Evolutionary conservation across 768 basidiomycete genomes (phyloP).

Genomic region (Suillus discolor): DNA sequence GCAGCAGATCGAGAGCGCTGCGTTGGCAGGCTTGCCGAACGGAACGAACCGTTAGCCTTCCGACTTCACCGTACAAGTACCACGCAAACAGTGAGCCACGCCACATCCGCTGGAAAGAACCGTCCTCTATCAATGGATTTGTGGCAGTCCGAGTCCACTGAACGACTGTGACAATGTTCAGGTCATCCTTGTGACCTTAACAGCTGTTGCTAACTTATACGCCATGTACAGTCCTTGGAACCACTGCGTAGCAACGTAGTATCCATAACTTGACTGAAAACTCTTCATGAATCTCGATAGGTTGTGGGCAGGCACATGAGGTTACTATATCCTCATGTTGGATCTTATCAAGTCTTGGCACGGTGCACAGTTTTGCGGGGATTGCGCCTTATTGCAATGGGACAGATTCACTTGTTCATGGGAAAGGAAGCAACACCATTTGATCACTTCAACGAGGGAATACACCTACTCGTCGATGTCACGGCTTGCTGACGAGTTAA

Average conservation of each 20-base stretch:
- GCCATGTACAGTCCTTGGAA: background rate
- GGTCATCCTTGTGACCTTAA: background rate
- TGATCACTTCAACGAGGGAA: background rate
- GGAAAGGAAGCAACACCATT: background rate
- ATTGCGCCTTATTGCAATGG: background rate
- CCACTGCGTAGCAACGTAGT: background rate
- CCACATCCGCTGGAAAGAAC: background rate
- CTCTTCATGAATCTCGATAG: background rate
- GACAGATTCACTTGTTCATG: constrained; percentile 2
- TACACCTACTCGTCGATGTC: background rate
- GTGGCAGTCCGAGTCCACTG: background rate
- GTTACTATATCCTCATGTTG: background rate
- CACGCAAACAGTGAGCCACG: constrained; percentile 1
- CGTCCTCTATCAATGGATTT: background rate
- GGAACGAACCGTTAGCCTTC: background rate
- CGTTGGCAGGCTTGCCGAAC: background rate
- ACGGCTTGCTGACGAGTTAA: background rate
- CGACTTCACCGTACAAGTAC: background rate
- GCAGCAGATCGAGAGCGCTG: background rate
- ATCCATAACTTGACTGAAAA: background rate
- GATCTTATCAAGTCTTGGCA: background rate
- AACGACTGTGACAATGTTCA: background rate
- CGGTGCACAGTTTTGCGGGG: background rate
- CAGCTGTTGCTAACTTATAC: background rate
- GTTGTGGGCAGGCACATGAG: background rate